Percentiles rank a stretch among this genome's conserved stretches.
phyloP scores from a whole-genome alignment of 257 asterid genomes.

The Solanum corneliomulleri region DNA sequence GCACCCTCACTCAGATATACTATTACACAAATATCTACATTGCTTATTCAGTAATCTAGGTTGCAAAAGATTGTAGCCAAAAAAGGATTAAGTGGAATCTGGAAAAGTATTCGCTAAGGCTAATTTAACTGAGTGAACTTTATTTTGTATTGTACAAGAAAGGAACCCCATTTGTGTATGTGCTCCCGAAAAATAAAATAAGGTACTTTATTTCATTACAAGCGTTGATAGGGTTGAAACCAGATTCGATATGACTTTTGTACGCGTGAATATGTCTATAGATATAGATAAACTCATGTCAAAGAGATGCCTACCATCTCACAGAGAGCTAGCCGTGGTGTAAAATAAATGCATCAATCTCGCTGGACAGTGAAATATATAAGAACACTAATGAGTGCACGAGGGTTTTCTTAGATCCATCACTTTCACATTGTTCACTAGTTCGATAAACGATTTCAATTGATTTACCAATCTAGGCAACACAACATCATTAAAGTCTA shows the following conservation, averaged over 20 bases:
- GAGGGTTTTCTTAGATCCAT: neutral
- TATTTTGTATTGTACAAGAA: neutral
- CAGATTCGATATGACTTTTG: neutral
- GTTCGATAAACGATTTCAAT: neutral
- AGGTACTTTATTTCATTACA: neutral
- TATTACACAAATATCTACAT: neutral
- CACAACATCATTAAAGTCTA: neutral
- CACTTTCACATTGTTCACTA: neutral
- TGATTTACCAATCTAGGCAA: neutral
- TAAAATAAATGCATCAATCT: neutral
- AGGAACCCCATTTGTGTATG: neutral
- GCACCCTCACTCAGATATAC: neutral
- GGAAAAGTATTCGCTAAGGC: neutral
- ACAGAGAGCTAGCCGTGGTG: neutral
- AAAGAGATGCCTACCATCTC: neutral
- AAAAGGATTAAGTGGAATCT: neutral
- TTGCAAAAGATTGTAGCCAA: neutral
- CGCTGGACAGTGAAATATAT: neutral
- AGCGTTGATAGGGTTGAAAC: neutral
- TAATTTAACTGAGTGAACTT: neutral
- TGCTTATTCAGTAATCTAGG: neutral
- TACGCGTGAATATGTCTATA: neutral
- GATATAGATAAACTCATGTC: neutral
- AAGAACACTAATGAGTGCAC: neutral
- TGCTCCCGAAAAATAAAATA: neutral